phyloP scores from a whole-genome alignment of 805 yeast genomes.

The Kluyveromyces starmeri region DNA sequence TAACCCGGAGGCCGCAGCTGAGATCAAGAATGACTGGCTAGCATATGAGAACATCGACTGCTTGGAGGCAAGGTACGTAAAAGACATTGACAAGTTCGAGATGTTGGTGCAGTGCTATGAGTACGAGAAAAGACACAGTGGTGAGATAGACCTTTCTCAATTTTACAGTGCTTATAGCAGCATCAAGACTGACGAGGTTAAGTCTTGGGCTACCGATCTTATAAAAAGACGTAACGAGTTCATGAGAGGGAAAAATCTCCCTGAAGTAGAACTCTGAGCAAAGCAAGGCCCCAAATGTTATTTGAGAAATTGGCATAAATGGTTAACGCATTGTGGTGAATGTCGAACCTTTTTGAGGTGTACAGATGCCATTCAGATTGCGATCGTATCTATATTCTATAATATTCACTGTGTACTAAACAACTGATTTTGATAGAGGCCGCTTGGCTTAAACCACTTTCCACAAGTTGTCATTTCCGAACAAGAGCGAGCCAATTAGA shows the following conservation, averaged over 20 bases:
- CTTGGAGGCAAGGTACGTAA: conserved; percentile 80
- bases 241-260: no score
- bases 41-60: conserved; percentile 83
- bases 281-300: no score
- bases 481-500: conserved; percentile 72
- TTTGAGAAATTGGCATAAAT: no score
- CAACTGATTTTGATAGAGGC: no score
- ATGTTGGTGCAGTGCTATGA: conserved; percentile 75
- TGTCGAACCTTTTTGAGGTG: no score
- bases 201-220: conserved; percentile 56
- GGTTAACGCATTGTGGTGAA: no score
- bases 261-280: no score
- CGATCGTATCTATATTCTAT: no score
- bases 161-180: conserved; percentile 54
- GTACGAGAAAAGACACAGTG: conserved; percentile 62
- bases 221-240: conserved; percentile 36
- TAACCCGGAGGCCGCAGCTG: conserved; percentile 51
- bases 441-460: conserved; percentile 17
- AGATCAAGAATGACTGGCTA: conserved; percentile 65
- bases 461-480: conserved; percentile 80
- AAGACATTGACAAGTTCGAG: conserved; percentile 90
- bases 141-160: conserved; percentile 52
- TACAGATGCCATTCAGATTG: no score
- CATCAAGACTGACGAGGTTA: conserved; percentile 66
- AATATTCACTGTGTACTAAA: no score